Base-by-base conservation (phyloP, 768 basidiomycete genomes). In the Auricularia cornea region DNA sequence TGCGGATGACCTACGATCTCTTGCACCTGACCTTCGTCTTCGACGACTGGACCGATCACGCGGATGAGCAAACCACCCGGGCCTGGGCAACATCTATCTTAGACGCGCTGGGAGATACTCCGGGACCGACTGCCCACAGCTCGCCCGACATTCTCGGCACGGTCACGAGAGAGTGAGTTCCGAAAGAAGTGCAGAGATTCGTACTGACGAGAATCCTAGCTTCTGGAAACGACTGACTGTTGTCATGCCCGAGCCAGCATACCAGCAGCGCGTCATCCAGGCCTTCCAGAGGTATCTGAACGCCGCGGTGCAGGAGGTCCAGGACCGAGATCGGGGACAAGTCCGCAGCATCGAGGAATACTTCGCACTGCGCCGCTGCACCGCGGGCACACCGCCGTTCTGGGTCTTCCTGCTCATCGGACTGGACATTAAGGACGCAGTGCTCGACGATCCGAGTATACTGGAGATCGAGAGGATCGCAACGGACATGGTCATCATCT, bases 11-110 rank as follows among this genome's bases (percentile, higher is more conserved):
- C 18, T 80, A 81, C 61, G 82, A 84, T 62, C 68, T 83, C 59
- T 82, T 84, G 80, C 76, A 80, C 35, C 64, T 83, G 4, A 75
- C 81, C 67, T 83, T 80, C 66, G 63, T 83, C 40, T 74, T 79
- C 67, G 83, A 85, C 66, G 80, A 82, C 66, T 76, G 78, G 63
- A 78, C 81, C 3, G 84, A 85, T 69, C 70, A 75, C 18, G 72
- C 72, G 0, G 65, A 72, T 31, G 72, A 68, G 0, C 30, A 68
- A 0, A 74, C 66, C 3, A 79, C 74, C 6, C 72, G 70, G 1
- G 33, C 66, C 3, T 67, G 73, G 41, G 76, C 71, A 0, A 68
- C 73, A 18, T 69, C 75, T 6, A 71, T 78, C n/a, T 75, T 80
- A 65, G 75, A 79, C 63, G 78, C 76, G 0, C 62, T 83, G 30